Percentiles rank a stretch among this genome's conserved stretches.
Evolutionary conservation across 192 early-diverging fungal genomes (phyloP).

Genomic region (Coemansia sp.): DNA sequence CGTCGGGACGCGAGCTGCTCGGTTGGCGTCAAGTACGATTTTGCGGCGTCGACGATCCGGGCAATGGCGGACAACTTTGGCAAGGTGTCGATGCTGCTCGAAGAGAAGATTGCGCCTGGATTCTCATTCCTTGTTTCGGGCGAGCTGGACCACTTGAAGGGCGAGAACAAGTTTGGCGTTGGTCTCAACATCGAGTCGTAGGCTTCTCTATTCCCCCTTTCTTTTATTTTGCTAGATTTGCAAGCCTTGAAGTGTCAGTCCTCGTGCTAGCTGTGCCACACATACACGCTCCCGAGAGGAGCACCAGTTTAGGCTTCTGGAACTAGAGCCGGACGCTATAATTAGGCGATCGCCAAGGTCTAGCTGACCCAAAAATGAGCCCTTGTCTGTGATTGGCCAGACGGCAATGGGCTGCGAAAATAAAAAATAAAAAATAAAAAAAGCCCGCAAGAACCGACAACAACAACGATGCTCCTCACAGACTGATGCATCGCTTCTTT

Average conservation of each 20-base stretch:
- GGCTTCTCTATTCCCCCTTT: conserved; percentile 6
- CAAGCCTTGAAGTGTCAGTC: no score
- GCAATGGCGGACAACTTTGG: conserved; percentile 93
- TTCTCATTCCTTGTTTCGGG: conserved; percentile 89
- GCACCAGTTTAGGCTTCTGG: no score
- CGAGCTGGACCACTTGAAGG: conserved; percentile 97
- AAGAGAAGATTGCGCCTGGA: conserved; percentile 95
- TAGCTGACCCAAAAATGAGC: conserved; percentile 4
- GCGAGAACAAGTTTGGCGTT: conserved; percentile 81
- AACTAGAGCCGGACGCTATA: no score
- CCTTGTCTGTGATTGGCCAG: conserved; percentile 14
- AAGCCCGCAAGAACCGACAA: background rate
- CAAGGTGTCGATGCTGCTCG: conserved; percentile 83
- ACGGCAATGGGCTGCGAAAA: no score
- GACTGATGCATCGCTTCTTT: no score
- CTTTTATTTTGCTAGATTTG: background rate
- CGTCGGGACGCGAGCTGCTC: conserved; percentile 90
- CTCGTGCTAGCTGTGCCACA: no score
- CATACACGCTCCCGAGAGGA: no score
- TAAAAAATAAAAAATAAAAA: background rate
- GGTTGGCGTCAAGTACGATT: conserved; percentile 98
- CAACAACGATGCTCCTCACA: no score
- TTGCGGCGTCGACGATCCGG: conserved; percentile 87
- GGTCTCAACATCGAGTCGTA: conserved; percentile 89
- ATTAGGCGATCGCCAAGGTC: conserved; percentile 6